phyloP scores from a whole-genome alignment of 2,329 filamentous ascomycete genomes.

The Penicillium polonicum region DNA sequence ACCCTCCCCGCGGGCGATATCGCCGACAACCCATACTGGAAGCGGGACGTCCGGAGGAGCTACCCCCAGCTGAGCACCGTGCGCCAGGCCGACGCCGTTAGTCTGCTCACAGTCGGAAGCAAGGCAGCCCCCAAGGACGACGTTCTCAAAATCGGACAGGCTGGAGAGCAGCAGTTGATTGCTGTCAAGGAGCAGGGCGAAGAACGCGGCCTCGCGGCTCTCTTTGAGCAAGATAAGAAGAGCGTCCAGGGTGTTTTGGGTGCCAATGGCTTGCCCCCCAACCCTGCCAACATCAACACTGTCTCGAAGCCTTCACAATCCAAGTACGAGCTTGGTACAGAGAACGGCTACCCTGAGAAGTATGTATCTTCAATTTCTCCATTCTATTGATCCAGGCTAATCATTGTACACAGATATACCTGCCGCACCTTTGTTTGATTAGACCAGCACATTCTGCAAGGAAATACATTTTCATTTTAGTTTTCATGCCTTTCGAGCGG shows the following conservation, averaged over 20 bases:
- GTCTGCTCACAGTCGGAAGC: conserved; percentile 80
- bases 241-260: conserved; percentile 63
- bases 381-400: conserved; percentile 24
- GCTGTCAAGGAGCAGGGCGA: conserved; percentile 72
- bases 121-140: conserved; percentile 78
- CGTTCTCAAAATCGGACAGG: conserved; percentile 68
- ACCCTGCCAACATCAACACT: conserved; percentile 68
- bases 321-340: conserved; percentile 63
- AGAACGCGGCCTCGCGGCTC: conserved; percentile 68
- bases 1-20: conserved; percentile 82
- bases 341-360: conserved; percentile 70
- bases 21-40: conserved; percentile 94
- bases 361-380: conserved; percentile 49
- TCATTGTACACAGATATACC: conserved; percentile 38
- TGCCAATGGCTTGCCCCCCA: conserved; percentile 78
- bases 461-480: not conserved
- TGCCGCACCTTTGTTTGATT: conserved; percentile 48
- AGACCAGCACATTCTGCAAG: conserved; percentile 11
- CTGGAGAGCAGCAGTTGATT: conserved; percentile 71
- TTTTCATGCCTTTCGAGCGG: not conserved
- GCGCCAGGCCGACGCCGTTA: conserved; percentile 79
- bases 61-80: conserved; percentile 81
- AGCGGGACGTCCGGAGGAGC: conserved; percentile 78
- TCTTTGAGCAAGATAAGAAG: conserved; percentile 66
- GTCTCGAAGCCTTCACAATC: conserved; percentile 32